Evolutionary conservation across 768 basidiomycete genomes (phyloP).

Genomic region (Kwoniella sp.): DNA sequence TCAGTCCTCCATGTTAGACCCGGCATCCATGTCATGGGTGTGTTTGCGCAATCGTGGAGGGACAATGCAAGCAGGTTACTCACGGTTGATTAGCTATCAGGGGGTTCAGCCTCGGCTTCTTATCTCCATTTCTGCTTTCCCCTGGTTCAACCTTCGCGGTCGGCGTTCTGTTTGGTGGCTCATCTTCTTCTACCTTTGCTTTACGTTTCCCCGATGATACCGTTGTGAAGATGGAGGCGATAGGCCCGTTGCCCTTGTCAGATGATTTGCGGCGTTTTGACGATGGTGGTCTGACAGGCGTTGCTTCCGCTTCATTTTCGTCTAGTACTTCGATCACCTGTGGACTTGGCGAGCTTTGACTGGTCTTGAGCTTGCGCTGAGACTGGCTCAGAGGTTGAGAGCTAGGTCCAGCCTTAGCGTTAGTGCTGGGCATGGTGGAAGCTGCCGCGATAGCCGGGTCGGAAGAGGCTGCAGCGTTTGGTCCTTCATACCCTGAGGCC

Average conservation of each 20-base stretch:
- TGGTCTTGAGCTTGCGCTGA: not conserved
- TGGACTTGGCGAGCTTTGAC: not conserved
- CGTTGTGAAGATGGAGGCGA: slow-evolving; percentile 21
- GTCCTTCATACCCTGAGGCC: not conserved
- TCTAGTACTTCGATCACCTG: not conserved
- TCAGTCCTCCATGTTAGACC: no score
- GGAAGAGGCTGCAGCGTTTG: no score
- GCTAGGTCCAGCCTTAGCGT: slow-evolving; percentile 6
- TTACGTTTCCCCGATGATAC: slow-evolving; percentile 3
- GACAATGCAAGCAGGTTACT: not conserved
- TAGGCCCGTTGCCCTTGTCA: not conserved
- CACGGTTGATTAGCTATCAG: slow-evolving; percentile 53
- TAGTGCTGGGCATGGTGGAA: no score
- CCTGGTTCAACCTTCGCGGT: not conserved
- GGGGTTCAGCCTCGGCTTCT: slow-evolving; percentile 45
- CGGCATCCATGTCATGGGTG: no score
- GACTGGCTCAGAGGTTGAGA: not conserved
- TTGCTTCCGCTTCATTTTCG: not conserved
- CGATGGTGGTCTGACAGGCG: slow-evolving; percentile 8
- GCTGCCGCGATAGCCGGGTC: no score
- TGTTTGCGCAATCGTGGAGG: no score
- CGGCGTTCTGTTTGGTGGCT: not conserved
- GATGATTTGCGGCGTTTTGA: slow-evolving; percentile 11
- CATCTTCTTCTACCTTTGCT: slow-evolving; percentile 6
- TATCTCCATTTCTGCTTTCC: slow-evolving; percentile 25